Evolutionary conservation across 208 protist species (phyloP), one percentile per base, ranked within the genome.

Genomic region (Zelonia costaricensis): DNA sequence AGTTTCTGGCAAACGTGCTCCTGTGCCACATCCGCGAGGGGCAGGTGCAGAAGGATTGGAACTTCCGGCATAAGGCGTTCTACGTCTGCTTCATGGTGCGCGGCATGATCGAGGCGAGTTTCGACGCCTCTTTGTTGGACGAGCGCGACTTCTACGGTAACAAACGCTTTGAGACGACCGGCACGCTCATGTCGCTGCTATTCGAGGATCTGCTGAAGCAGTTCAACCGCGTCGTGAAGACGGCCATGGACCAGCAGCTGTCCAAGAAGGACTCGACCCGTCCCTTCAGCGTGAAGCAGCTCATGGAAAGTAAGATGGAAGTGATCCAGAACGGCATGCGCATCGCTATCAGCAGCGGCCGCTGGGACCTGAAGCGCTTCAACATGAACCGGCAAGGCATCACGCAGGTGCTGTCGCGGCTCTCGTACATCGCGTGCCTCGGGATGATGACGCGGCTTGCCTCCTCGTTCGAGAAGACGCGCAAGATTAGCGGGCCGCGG

Each of bases 91-190:
- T 98, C 28, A 99, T 99, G 98, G 83, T 99, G 4, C 82, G 98
- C 13, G 80, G 98, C 22, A 98, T 99, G 69, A 96, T 99, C 49
- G 78, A 97, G 42, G 97, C 97, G 0, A 86, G 77, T 63, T 66
- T 85, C 22, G 97, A 99, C 66, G 43, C 80, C 6, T 77, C 76
- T 0, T 74, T 92, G 2, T 72, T 99, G 1, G 98, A 99, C 70
- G 98, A 99, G 69, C 94, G 97, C 40, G 99, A 99, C 74, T 99
- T 99, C 80, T 99, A 99, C 80, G 98, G 98, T 46, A 99, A 99
- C 82, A 99, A 99, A 76, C 84, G 98, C 16, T 93, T 99, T 22
- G 94, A 98, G 69, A 92, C 97, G 25, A 97, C 98, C 0, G 99
- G 99, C 8, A 93, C 97, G 44, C 83, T 99, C n/a, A 88, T 99